Base-by-base conservation (phyloP, 306 rosid species). In the Fragaria nilgerrensis region DNA sequence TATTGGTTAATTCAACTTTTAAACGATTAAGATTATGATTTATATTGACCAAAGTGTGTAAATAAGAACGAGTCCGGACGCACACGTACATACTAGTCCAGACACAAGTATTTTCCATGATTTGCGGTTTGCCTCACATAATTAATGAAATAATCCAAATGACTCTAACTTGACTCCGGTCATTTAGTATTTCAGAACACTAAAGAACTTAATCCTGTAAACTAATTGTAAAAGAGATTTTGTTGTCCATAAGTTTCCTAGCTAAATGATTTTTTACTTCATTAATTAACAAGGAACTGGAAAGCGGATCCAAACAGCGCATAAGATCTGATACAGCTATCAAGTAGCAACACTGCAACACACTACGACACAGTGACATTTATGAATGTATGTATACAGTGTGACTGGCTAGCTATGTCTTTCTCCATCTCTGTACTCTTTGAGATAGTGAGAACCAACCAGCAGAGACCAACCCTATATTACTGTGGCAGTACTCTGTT, bases 231-330 rank as follows among this genome's bases (percentile, higher is more conserved):
- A 50, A 50, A 7, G 58, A 20, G 58, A 50, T 0, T 19, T 50
- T 19, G 58, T 6, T 5, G 22, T 44, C 48, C 48, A 49, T 15
- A 49, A 15, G 53, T 49, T 49, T 19, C 58, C 56, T 5, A 17
- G 61, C 25, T 7, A 53, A 16, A 4, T 53, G 61, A 2, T 41
- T 7, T 47, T 47, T 2, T 47, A 5, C 6, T 14, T 29, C 7
- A 29, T 62, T 1, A 15, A 29, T 62, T 1, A 15, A 23, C 55
- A 50, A 17, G 15, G 14, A 75, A 12, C 50, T 15, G 15, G 39
- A n/a, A n/a, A n/a, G n/a, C n/a, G n/a, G n/a, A n/a, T n/a, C n/a
- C 77, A 63, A 63, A 75, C 72, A 7, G 49, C 7, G 77, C 25
- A 69, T 67, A 75, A 37, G 37, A 75, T 59, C 62, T 68, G 34